A percentile compares a stretch with the other conserved stretches of the same genome.
Conservation (phyloP, 2,329 filamentous ascomycete genomes). For the Tolypocladium tropicale region DNA sequence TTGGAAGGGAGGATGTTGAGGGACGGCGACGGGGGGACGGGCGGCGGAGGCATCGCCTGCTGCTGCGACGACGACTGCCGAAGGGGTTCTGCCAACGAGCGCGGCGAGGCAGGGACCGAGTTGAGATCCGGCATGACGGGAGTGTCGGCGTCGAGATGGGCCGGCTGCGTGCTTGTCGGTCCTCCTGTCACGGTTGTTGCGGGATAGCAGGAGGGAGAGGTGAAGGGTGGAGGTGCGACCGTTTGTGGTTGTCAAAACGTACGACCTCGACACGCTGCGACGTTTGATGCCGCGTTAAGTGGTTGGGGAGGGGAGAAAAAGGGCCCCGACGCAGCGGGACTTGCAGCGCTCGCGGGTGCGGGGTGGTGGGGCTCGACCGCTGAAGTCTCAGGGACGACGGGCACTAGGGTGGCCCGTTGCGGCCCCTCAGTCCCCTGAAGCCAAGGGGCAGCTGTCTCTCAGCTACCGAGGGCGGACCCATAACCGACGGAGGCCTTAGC, state of each 20-base stretch:
- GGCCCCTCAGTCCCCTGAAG: not conserved
- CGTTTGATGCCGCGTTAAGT: not conserved
- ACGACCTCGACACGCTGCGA: not conserved
- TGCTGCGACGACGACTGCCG: conserved; percentile 33
- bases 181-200: not conserved
- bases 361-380: not conserved
- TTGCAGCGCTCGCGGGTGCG: not conserved
- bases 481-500: too few species aligned
- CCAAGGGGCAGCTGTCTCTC: not conserved
- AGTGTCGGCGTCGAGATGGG: not conserved
- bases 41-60: conserved; percentile 34
- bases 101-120: conserved; percentile 41
- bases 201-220: not conserved
- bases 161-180: not conserved
- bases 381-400: not conserved
- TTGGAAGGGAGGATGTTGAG: conserved; percentile 49
- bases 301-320: too few species aligned
- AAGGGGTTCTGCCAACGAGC: conserved; percentile 28
- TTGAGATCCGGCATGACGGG: conserved; percentile 44
- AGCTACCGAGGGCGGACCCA: not conserved
- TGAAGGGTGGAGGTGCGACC: not conserved
- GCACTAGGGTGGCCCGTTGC: not conserved
- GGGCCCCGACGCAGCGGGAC: not conserved
- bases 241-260: not conserved
- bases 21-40: conserved; percentile 27